Conservation (phyloP, 306 rosid genomes). For the Morella rubra region DNA sequence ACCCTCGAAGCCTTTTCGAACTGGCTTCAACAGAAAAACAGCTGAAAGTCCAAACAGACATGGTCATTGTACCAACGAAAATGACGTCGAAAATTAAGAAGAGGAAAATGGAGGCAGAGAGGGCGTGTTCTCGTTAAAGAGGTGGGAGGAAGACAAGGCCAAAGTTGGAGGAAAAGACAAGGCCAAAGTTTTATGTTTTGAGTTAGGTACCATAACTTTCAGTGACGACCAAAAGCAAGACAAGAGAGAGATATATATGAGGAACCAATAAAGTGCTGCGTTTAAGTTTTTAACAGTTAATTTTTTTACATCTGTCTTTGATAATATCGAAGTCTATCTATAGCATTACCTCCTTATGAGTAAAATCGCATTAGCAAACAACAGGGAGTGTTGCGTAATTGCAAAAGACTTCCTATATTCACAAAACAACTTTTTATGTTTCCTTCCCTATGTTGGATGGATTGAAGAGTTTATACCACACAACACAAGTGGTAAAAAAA, state of each 20-base stretch:
- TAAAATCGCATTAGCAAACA: background rate
- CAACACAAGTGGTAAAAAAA: background rate
- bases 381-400: background rate
- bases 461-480: background rate
- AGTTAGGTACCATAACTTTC: conserved; percentile 33
- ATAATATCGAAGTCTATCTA: conserved; percentile 35
- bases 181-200: conserved; percentile 19
- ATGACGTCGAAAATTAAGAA: conserved; percentile 21
- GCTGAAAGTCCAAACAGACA: conserved; percentile 27
- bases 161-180: conserved; percentile 40
- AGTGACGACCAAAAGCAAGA: conserved; percentile 37
- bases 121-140: conserved; percentile 12
- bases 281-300: conserved; percentile 21
- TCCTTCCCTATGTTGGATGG: background rate
- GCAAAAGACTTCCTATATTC: conserved; percentile 27
- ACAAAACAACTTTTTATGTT: too few relatives aligned
- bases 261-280: conserved; percentile 40
- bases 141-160: conserved; percentile 32
- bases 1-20: conserved; percentile 75
- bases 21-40: conserved; percentile 56
- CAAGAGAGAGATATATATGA: conserved; percentile 33
- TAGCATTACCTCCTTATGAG: background rate
- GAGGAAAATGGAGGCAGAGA: conserved; percentile 13
- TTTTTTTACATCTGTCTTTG: conserved; percentile 36
- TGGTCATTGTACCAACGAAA: conserved; percentile 27